Evolutionary conservation across 495 filamentous ascomycete species (phyloP).

Genomic region (Penicillium canariense): DNA sequence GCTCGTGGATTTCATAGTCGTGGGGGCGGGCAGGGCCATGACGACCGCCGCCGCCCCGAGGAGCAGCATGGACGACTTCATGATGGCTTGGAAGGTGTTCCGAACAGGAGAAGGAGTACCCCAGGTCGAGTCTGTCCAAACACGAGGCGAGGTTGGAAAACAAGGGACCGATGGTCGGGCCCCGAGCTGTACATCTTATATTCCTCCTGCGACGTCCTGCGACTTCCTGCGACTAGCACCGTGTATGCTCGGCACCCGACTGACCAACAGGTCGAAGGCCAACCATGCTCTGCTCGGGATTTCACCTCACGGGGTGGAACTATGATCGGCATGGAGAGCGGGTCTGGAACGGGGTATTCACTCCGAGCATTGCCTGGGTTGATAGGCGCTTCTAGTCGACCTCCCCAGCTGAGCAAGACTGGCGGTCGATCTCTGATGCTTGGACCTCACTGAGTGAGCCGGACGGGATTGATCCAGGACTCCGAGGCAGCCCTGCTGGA

Average conservation of each 20-base stretch:
- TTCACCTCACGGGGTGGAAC: constrained; percentile 13
- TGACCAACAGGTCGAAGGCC: not conserved
- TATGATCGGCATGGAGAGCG: constrained; percentile 14
- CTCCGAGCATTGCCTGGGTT: not conserved
- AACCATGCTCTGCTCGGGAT: not conserved
- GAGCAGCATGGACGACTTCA: constrained; percentile 34
- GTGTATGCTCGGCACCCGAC: too few relatives aligned
- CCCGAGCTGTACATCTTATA: constrained; percentile 11
- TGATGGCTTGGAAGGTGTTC: constrained; percentile 8
- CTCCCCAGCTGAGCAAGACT: constrained; percentile 2
- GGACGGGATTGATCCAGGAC: not conserved
- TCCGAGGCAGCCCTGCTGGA: not conserved
- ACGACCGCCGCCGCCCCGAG: constrained; percentile 27
- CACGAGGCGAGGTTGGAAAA: constrained; percentile 2
- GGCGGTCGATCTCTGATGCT: constrained; percentile 17
- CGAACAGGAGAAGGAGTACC: not conserved
- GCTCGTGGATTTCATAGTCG: constrained; percentile 42
- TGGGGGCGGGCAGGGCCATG: constrained; percentile 31
- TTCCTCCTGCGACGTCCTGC: too few relatives aligned
- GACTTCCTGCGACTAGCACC: too few relatives aligned
- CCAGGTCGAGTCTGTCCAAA: not conserved
- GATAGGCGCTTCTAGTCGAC: not conserved
- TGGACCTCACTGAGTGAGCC: constrained; percentile 8
- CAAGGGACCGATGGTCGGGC: not conserved
- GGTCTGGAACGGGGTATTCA: constrained; percentile 15